phyloP scores from a whole-genome alignment of 371 early-diverging fungal genomes.

The Phascolomyces articulosus region DNA sequence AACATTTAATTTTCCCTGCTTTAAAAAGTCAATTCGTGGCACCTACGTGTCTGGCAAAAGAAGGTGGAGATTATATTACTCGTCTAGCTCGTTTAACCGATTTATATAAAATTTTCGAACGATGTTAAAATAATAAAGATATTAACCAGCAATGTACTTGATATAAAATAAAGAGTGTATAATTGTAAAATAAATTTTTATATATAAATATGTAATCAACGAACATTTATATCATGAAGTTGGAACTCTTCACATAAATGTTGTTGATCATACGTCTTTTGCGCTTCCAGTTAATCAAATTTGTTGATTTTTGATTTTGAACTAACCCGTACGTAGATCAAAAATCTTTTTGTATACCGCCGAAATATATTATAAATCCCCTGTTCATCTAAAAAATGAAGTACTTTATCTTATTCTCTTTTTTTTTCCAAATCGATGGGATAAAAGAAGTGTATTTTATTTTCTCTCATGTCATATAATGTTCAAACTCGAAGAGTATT shows the following conservation, averaged over 20 bases:
- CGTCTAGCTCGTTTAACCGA: constrained; percentile 86
- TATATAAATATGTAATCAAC: no score
- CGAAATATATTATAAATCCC: neutral
- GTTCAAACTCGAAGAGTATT: constrained; percentile 6
- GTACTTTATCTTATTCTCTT: neutral
- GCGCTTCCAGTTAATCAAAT: no score
- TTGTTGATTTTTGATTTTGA: no score
- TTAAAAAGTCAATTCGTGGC: constrained; percentile 71
- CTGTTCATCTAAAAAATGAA: neutral
- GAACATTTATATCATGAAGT: no score
- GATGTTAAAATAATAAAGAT: constrained; percentile 60
- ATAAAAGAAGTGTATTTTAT: neutral
- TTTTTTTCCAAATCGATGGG: constrained; percentile 1
- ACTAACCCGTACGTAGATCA: no score
- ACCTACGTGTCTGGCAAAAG: constrained; percentile 55
- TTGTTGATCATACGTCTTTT: no score
- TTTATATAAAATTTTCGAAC: constrained; percentile 91
- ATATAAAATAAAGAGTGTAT: neutral
- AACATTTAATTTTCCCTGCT: constrained; percentile 82
- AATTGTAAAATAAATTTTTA: no score
- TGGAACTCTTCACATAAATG: no score
- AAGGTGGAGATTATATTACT: constrained; percentile 50
- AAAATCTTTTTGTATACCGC: no score
- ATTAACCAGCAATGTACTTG: no score
- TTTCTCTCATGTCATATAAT: neutral